Conservation (phyloP, 2,329 filamentous ascomycete species). For the Neonectria coccinea region DNA sequence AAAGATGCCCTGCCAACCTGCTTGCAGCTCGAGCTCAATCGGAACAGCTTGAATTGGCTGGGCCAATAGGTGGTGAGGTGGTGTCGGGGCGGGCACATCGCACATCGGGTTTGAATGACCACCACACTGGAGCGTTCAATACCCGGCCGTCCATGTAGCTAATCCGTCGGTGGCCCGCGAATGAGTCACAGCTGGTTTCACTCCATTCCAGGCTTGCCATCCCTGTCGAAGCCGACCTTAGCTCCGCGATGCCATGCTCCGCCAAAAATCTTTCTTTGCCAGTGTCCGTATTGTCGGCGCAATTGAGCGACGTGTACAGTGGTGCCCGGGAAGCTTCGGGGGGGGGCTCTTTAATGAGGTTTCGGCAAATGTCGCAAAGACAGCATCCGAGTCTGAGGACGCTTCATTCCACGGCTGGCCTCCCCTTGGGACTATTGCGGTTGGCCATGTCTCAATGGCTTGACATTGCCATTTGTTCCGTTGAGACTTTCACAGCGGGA, state of each 20-base stretch:
- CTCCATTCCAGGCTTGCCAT: slow-evolving; percentile 42
- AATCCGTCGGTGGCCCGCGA: slow-evolving; percentile 40
- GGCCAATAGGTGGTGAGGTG: slow-evolving; percentile 16
- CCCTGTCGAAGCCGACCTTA: slow-evolving; percentile 41
- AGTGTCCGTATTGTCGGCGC: slow-evolving; percentile 30
- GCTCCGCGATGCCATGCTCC: slow-evolving; percentile 35
- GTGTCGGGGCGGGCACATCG: slow-evolving; percentile 20
- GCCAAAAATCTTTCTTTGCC: slow-evolving; percentile 34
- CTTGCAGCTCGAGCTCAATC: slow-evolving; percentile 14
- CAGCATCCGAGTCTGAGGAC: neutral
- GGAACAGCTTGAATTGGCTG: slow-evolving; percentile 19
- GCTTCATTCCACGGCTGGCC: slow-evolving; percentile 16
- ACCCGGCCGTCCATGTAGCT: slow-evolving; percentile 34
- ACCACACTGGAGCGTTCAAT: slow-evolving; percentile 25
- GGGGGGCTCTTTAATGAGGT: slow-evolving; percentile 4
- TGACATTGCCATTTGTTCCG: slow-evolving; percentile 6
- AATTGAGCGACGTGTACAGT: slow-evolving; percentile 32
- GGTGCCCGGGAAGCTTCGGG: neutral
- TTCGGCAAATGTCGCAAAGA: slow-evolving; percentile 17
- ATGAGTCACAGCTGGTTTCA: slow-evolving; percentile 48
- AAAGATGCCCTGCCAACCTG: slow-evolving; percentile 1
- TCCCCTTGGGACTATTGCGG: slow-evolving; percentile 5
- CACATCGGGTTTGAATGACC: slow-evolving; percentile 2
- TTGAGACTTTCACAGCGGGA: slow-evolving; percentile 23
- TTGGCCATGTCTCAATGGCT: slow-evolving; percentile 34